Conservation (phyloP, 2,329 filamentous ascomycete species). For the Karstenula rhodostoma region DNA sequence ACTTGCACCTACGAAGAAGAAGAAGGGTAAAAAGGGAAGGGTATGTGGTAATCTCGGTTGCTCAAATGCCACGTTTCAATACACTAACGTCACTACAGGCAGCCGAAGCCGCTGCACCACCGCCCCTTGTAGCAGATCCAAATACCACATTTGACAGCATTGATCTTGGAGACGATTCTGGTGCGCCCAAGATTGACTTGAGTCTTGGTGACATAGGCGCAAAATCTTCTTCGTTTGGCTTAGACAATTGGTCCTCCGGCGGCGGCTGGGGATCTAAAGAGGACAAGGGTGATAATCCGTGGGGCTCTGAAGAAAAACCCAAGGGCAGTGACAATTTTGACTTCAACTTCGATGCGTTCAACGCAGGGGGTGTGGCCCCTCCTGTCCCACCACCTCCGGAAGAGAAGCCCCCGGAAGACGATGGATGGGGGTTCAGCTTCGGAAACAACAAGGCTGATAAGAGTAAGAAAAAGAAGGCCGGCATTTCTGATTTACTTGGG, state of each 20-base stretch:
- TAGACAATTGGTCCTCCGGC: conserved; percentile 31
- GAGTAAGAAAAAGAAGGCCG: conserved; percentile 45
- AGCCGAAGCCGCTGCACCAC: conserved; percentile 35
- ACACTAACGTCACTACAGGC: conserved; percentile 42
- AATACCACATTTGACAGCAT: conserved; percentile 58
- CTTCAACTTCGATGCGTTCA: conserved; percentile 48
- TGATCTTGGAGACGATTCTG: conserved; percentile 51
- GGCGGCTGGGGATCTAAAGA: conserved; percentile 37
- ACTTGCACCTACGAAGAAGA: conserved; percentile 41
- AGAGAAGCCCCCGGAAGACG: conserved; percentile 37
- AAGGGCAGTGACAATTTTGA: conserved; percentile 46
- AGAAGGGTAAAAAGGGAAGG: conserved; percentile 52
- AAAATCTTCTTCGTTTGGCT: conserved; percentile 37
- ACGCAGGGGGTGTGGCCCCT: conserved; percentile 18
- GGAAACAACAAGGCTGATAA: conserved; percentile 53
- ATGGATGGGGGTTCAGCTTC: conserved; percentile 44
- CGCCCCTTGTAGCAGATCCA: conserved; percentile 40
- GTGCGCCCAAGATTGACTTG: conserved; percentile 57
- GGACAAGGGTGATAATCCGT: too few relatives aligned
- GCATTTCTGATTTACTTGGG: conserved; percentile 36
- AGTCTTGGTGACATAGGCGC: conserved; percentile 49
- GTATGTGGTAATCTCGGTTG: conserved; percentile 43
- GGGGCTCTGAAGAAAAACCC: conserved; percentile 47
- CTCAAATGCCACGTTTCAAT: conserved; percentile 37
- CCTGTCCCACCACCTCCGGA: conserved; percentile 26